Conservation (phyloP, 768 basidiomycete species). For the Scleroderma citrinum region DNA sequence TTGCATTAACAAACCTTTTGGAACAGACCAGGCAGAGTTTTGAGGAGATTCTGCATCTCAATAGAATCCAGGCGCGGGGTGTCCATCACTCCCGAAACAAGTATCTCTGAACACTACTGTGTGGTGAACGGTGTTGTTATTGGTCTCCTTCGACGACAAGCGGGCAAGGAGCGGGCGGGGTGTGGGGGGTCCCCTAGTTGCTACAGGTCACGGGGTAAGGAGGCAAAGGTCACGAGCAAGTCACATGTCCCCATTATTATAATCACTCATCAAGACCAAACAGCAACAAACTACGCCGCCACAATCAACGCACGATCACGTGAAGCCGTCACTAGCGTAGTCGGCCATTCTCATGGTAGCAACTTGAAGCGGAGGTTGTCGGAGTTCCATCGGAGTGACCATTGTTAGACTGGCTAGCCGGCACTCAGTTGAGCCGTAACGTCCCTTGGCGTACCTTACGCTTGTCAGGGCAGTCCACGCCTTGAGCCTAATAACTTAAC, state of each 20-base stretch:
- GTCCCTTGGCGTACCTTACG: no score
- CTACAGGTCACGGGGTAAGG: conserved; percentile 39
- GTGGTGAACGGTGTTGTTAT: no score
- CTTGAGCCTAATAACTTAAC: background rate
- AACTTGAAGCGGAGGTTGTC: no score
- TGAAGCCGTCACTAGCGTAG: no score
- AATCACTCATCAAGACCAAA: conserved; percentile 27
- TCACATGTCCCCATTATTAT: conserved; percentile 33
- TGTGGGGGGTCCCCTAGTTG: conserved; percentile 10
- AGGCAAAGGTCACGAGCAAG: conserved; percentile 36
- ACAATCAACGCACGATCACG: background rate
- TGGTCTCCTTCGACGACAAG: background rate
- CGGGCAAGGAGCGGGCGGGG: background rate
- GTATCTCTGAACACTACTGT: background rate
- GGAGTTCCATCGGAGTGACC: no score
- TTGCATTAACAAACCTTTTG: conserved; percentile 41
- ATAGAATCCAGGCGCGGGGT: conserved; percentile 36
- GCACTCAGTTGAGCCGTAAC: no score
- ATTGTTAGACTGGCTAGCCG: no score
- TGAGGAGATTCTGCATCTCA: conserved; percentile 56
- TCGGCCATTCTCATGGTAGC: no score
- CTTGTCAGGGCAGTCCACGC: no score
- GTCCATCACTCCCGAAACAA: background rate
- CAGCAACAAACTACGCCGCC: conserved; percentile 23
- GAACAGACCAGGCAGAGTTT: conserved; percentile 48